These are phyloP conservation scores for Suillus tomentosus DNA, from an alignment of 768 basidiomycete species.

Conservation along the genomic window DNA sequence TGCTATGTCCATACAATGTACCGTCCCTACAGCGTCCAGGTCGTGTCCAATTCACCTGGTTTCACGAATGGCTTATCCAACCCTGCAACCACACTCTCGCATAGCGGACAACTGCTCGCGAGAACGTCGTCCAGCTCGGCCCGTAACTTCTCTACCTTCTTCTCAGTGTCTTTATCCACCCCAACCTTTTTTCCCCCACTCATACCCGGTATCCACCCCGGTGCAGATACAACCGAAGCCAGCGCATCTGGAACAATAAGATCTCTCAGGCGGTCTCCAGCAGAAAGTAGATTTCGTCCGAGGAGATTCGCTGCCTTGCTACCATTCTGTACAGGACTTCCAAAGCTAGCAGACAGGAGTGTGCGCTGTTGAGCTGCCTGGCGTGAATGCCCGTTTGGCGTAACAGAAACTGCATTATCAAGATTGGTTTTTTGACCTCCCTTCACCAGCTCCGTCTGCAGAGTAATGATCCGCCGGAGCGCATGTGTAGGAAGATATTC, in stretches of 20 bases:
- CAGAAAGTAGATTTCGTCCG: constrained; percentile 80
- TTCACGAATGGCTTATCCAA: constrained; percentile 87
- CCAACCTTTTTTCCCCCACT: constrained; percentile 49
- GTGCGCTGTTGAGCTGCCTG: constrained; percentile 60
- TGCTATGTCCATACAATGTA: constrained; percentile 6
- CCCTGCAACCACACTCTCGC: constrained; percentile 84
- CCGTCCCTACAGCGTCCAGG: constrained; percentile 63
- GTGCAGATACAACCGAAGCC: constrained; percentile 78
- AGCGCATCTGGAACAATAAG: constrained; percentile 94
- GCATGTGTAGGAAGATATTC: constrained; percentile 84
- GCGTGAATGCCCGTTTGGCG: constrained; percentile 36
- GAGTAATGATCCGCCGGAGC: constrained; percentile 79
- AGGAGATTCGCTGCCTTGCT: constrained; percentile 66
- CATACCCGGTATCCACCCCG: constrained; percentile 76
- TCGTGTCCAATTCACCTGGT: constrained; percentile 75
- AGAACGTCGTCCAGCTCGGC: constrained; percentile 88
- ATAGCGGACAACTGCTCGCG: constrained; percentile 88
- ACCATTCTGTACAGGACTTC: constrained; percentile 60
- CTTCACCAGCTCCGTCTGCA: constrained; percentile 85
- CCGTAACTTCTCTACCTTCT: constrained; percentile 71
- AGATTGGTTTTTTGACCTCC: constrained; percentile 36
- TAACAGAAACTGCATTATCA: constrained; percentile 37
- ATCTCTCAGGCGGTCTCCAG: constrained; percentile 87
- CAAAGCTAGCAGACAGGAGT: constrained; percentile 75
- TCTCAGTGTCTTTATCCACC: constrained; percentile 49